Evolutionary conservation across 106 monocot genomes (phyloP), one percentile per base, ranked within the genome.

Genomic region (Narthecium ossifragum): DNA sequence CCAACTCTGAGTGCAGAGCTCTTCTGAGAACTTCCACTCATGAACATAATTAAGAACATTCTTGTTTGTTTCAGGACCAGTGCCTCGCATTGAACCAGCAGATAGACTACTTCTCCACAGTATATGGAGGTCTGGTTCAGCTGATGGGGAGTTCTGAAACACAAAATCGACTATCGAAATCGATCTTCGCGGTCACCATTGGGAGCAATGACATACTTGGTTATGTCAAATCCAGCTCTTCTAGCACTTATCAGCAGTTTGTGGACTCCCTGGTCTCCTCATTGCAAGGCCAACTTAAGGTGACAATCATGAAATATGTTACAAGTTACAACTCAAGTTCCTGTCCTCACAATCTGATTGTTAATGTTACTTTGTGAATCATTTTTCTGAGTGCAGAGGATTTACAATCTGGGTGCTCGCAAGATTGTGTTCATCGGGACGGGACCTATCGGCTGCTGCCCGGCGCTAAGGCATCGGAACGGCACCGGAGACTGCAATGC

Each of bases 361-460:
- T n/a, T n/a, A n/a, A n/a, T n/a, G n/a, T n/a, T n/a, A n/a, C n/a
- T n/a, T n/a, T n/a, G n/a, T n/a, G n/a, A n/a, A n/a, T n/a, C n/a
- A n/a, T 13, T 29, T 28, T 26, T 31, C 33, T 37, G 26, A 6
- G 30, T 14, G 40, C 89, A 96, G 90, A 73, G 39, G 12, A 41
- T 96, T 2, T 83, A 96, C 80, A 66, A 76, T 7, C 68, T 86
- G 3, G 94, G 94, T 13, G 94, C 90, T 12, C 77, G 94, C 1
- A 86, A 78, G 66, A 61, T 86, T 6, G 69, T 57, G 5, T 77
- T 86, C 34, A 15, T 90, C 0, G 94, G 90, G 5, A 61, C 78
- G 0, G 78, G 80, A 5, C 81, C 80, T 1, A 57, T 90, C 13
- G 94, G 94, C 1, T 96, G 94, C 57, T 66, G 72, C 55, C 94